Evolutionary conservation across 495 filamentous ascomycete species (phyloP).

Genomic region (Trichoderma reesei): DNA sequence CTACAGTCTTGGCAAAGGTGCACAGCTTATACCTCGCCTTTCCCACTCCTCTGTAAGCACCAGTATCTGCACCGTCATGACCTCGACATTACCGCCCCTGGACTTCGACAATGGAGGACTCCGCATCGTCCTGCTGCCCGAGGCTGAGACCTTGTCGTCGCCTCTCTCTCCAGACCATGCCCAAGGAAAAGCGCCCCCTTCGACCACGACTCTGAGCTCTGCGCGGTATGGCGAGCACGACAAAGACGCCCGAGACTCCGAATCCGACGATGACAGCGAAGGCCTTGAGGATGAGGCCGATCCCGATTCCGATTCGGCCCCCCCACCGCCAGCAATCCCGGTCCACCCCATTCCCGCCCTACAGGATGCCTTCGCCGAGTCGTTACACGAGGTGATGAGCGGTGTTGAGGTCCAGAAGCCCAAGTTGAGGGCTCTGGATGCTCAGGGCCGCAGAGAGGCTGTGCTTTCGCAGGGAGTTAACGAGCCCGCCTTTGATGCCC

Average conservation of each 20-base stretch:
- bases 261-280: constrained; percentile 6
- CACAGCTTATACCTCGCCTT: background rate
- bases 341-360: constrained; percentile 73
- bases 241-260: background rate
- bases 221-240: background rate
- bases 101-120: constrained; percentile 8
- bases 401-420: constrained; percentile 34
- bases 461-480: constrained; percentile 58
- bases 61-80: constrained; percentile 3
- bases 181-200: background rate
- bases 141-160: background rate
- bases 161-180: background rate
- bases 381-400: constrained; percentile 61
- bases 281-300: background rate
- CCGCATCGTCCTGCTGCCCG: constrained; percentile 6
- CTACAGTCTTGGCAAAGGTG: too few species aligned
- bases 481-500: constrained; percentile 48
- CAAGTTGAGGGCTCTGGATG: constrained; percentile 47
- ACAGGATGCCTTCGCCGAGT: constrained; percentile 91
- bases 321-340: constrained; percentile 32
- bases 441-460: constrained; percentile 55
- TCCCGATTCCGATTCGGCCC: constrained; percentile 11
- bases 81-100: constrained; percentile 6
- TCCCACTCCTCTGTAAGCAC: background rate
- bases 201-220: background rate